Evolutionary conservation across 305 asterid species (phyloP).

Genomic region (Caryopteris hybrid): DNA sequence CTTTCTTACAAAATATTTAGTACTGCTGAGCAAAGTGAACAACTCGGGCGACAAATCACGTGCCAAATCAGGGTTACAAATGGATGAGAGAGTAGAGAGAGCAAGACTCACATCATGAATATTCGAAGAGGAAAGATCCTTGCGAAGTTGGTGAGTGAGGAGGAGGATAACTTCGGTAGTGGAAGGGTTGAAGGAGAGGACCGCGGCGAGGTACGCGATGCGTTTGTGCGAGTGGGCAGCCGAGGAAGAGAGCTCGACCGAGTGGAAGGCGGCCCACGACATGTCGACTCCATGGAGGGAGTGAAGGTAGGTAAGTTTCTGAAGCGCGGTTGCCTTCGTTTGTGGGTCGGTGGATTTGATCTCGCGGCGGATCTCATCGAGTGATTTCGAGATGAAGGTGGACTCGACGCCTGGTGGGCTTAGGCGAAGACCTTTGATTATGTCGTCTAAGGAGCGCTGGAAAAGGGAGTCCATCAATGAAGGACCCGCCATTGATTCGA

Average conservation of each 20-base stretch:
- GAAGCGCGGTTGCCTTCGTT: slow-evolving; percentile 73
- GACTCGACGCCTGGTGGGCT: slow-evolving; percentile 44
- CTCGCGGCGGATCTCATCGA: slow-evolving; percentile 93
- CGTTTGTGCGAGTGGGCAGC: slow-evolving; percentile 59
- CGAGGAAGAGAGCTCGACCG: slow-evolving; percentile 85
- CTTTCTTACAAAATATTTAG: slow-evolving; percentile 50
- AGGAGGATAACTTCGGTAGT: slow-evolving; percentile 85
- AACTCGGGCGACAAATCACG: slow-evolving; percentile 85
- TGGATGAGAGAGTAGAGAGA: slow-evolving; percentile 55
- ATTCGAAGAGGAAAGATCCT: slow-evolving; percentile 70
- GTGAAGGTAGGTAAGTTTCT: slow-evolving; percentile 81
- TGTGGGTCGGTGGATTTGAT: slow-evolving; percentile 73
- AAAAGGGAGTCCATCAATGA: slow-evolving; percentile 88
- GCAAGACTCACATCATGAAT: slow-evolving; percentile 78
- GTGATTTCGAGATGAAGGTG: slow-evolving; percentile 52
- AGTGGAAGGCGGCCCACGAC: slow-evolving; percentile 86
- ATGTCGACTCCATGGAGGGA: slow-evolving; percentile 70
- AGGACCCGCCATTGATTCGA: slow-evolving; percentile 45
- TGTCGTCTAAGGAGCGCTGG: slow-evolving; percentile 81
- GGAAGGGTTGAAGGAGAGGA: slow-evolving; percentile 71
- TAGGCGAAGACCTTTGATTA: slow-evolving; percentile 74
- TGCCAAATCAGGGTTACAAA: slow-evolving; percentile 73
- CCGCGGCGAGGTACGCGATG: slow-evolving; percentile 70
- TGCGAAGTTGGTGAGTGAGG: slow-evolving; percentile 90
- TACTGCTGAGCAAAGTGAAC: slow-evolving; percentile 58